Base-by-base conservation (phyloP, 768 basidiomycete species). In the Podaxis mareebaensis region DNA sequence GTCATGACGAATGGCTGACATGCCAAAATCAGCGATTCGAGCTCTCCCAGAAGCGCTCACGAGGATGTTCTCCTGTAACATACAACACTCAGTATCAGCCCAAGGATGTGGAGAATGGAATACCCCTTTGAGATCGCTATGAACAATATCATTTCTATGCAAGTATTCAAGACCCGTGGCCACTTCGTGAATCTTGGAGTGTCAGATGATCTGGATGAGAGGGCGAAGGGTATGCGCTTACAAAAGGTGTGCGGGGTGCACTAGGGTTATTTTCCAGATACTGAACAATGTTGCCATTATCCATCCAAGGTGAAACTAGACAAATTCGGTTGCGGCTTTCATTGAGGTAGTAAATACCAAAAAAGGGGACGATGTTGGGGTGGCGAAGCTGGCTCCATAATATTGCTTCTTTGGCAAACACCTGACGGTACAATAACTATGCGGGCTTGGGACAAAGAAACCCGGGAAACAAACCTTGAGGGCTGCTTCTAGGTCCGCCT, bases 71-170 rank as follows among this genome's bases (percentile, higher is more conserved):
- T 40, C 60, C 66, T 65, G 28, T 10, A 36, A n/a, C 22, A 3
- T 30, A 28, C 40, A 17, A 54, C 40, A 22, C 28, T 10, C 10
- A 10, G 2, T 40, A 24, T 22, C 20, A 24, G 3, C 10, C 12
- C 7, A n/a, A 40, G 11, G 12, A 33, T 33, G 30, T 10, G 30
- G 30, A 10, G 22, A 12, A 4, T 3, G 8, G 22, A 8, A 24
- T 64, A 68, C 65, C 26, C 63, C 65, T 62, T 66, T 64, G 20
- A 68, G 52, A 28, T 68, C 67, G 15, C 69, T 64, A 56, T 68
- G 64, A 17, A 64, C 48, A 39, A 64, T 46, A 33, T 65, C 59
- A 10, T 61, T 26, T 3, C 60, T 33, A 38, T 68, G 67, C 4
- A 68, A 58, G 55, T 64, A 66, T 15, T 42, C 30, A 17, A 68